A percentile compares a stretch with the other conserved stretches of the same genome.
Evolutionary conservation across 306 rosid genomes (phyloP).

Genomic region (Sindora glabra): DNA sequence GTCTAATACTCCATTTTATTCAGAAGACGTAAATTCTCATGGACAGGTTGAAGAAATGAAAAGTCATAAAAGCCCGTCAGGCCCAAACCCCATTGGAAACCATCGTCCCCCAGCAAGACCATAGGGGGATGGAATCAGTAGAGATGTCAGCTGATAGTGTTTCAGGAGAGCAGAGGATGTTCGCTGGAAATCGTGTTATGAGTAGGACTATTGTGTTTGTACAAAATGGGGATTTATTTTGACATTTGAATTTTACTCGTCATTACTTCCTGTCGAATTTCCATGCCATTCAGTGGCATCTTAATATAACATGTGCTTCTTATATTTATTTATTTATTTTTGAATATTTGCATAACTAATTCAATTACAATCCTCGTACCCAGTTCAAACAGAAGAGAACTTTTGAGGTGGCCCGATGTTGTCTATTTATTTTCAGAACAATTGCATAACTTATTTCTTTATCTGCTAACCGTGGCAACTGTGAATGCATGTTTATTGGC

Average conservation of each 20-base stretch:
- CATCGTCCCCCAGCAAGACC: slow-evolving; percentile 54
- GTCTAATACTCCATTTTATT: too few species aligned
- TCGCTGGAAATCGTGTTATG: slow-evolving; percentile 15
- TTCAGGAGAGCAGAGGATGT: background rate
- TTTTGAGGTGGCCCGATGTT: too few species aligned
- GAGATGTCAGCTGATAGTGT: slow-evolving; percentile 18
- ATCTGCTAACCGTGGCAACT: too few species aligned
- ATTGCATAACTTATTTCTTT: too few species aligned
- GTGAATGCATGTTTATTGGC: too few species aligned
- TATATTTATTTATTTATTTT: background rate
- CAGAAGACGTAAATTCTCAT: too few species aligned
- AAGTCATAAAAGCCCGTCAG: slow-evolving; percentile 53
- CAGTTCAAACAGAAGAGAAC: too few species aligned
- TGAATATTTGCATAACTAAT: too few species aligned
- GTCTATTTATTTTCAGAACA: too few species aligned
- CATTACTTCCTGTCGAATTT: background rate
- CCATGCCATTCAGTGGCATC: background rate
- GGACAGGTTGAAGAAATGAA: slow-evolving; percentile 55
- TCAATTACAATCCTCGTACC: too few species aligned
- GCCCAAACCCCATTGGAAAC: slow-evolving; percentile 81
- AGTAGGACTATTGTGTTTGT: slow-evolving; percentile 28
- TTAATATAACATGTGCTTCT: background rate
- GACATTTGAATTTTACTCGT: slow-evolving; percentile 16
- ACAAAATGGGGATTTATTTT: slow-evolving; percentile 33
- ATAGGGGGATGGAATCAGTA: slow-evolving; percentile 22